phyloP scores from a whole-genome alignment of 73 alveolate species.

The Paramecium pentaurelia region DNA sequence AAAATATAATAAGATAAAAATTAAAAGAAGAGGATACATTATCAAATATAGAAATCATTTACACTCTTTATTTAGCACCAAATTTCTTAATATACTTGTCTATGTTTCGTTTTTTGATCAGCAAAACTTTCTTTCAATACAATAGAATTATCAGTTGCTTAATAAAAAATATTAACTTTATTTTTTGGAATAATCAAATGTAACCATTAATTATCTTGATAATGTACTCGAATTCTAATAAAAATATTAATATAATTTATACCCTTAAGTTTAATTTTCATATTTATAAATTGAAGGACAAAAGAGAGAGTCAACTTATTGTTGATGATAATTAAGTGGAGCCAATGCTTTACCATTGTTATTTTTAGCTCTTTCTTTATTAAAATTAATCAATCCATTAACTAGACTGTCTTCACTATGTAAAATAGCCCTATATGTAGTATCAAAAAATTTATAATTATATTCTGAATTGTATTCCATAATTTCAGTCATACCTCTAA shows the following conservation, averaged over 20 bases:
- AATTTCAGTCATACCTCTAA: not conserved
- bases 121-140: not conserved
- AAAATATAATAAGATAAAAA: not conserved
- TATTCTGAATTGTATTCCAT: constrained; percentile 22
- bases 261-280: not conserved
- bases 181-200: constrained; percentile 18
- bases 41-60: not conserved
- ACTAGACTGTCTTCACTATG: not conserved
- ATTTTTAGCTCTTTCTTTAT: not conserved
- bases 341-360: not conserved
- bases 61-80: not conserved
- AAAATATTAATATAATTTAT: not conserved
- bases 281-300: constrained; percentile 22
- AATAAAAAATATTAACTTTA: constrained; percentile 22
- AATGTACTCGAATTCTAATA: not conserved
- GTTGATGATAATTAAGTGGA: not conserved
- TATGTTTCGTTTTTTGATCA: not conserved
- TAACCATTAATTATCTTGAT: not conserved
- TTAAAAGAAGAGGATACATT: not conserved
- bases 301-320: not conserved
- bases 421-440: not conserved
- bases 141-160: not conserved
- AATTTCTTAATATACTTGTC: not conserved
- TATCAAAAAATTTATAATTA: constrained; percentile 7
- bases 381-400: not conserved